phyloP scores from a whole-genome alignment of 2,329 filamentous ascomycete species.

The Monilinia fructicola region DNA sequence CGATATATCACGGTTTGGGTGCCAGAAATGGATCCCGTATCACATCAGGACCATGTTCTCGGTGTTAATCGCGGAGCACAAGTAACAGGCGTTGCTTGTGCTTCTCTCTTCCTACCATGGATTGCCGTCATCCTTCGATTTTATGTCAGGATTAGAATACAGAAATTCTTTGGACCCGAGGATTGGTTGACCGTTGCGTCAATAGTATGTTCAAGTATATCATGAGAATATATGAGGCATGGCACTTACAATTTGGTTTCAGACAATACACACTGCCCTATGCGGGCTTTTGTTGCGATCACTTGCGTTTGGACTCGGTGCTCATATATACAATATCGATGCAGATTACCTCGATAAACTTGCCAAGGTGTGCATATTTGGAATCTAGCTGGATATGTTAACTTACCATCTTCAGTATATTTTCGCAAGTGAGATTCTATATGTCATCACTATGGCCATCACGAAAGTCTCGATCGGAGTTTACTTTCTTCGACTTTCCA shows the following conservation, averaged over 20 bases:
- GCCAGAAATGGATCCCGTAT: background rate
- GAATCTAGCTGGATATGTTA: background rate
- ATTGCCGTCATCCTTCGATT: conserved; percentile 36
- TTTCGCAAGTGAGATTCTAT: conserved; percentile 39
- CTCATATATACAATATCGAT: conserved; percentile 36
- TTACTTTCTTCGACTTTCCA: conserved; percentile 38
- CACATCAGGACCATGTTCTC: background rate
- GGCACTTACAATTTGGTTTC: conserved; percentile 2
- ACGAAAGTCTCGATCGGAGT: conserved; percentile 37
- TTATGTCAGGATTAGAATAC: conserved; percentile 36
- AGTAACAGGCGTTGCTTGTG: conserved; percentile 38
- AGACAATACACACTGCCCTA: conserved; percentile 36
- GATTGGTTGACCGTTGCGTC: conserved; percentile 39
- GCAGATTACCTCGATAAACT: conserved; percentile 27
- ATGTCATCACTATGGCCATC: conserved; percentile 36
- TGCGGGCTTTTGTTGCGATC: conserved; percentile 33
- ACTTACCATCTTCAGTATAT: conserved; percentile 25
- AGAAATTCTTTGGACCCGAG: conserved; percentile 38
- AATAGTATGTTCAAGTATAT: conserved; percentile 29
- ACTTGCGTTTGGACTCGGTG: conserved; percentile 35
- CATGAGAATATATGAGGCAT: background rate
- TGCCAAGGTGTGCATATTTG: conserved; percentile 31
- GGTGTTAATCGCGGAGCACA: conserved; percentile 33
- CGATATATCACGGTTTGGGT: background rate
- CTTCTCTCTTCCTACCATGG: conserved; percentile 43